Evolutionary conservation across 2,329 filamentous ascomycete species (phyloP), one percentile per base, ranked within the genome.

Genomic region (Lachnellula cervina): DNA sequence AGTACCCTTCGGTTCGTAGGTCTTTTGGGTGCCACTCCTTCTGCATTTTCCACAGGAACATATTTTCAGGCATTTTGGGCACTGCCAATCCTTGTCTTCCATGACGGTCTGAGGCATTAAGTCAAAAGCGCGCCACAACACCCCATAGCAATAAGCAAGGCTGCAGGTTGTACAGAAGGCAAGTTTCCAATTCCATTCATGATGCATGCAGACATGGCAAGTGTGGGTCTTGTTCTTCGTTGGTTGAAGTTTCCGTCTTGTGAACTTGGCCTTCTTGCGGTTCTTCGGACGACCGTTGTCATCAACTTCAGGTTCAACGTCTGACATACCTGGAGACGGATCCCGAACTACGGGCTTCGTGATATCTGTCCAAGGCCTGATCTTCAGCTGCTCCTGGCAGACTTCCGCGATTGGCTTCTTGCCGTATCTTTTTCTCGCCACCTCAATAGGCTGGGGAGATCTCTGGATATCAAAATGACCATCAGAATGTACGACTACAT

Each of bases 111-210:
- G 84, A 0, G 94, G 94, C 81, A 90, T 88, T 69, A 91, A 82
- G 69, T 97, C 93, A 67, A 96, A 96, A 0, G 90, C 92, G 54
- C 94, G 81, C 73, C 91, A 97, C 1, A 99, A 78, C 16, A 88
- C 88, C n/a, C 93, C 93, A 68, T 95, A 99, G 70, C 94, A 97
- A 69, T 95, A 99, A 0, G 82, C 83, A 54, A 88, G 78, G 13
- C 80, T 77, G 66, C 94, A 97, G 38, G 77, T 85, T 0, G 84
- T 85, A 71, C 94, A 99, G 51, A 84, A 81, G 2, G 90, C 90
- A 59, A 96, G 83, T 66, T 90, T 92, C 82, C 95, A 97, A 19
- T 79, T 84, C 51, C 88, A 86, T 65, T 97, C 90, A 44, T 85
- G 82, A 67, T 89, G 83, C 56, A 82, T 83, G 71, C 93, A 97